Percentiles rank a stretch among this genome's conserved stretches.
Conservation (phyloP, 495 filamentous ascomycete genomes). For the Baudoinia panamericana region DNA sequence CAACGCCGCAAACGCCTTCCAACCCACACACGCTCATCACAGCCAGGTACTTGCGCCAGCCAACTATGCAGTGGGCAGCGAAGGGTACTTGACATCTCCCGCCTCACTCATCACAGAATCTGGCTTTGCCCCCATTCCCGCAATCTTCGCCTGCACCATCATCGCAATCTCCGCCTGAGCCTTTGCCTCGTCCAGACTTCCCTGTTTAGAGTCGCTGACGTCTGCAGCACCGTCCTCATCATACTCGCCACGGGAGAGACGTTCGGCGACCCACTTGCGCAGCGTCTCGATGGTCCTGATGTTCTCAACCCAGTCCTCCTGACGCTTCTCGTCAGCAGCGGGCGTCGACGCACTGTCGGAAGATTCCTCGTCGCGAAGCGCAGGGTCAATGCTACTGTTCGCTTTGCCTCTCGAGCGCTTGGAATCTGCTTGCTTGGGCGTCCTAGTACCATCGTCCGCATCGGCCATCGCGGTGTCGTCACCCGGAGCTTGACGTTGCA, state of each 20-base stretch:
- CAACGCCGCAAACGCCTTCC: background rate
- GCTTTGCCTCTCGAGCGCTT: conserved; percentile 12
- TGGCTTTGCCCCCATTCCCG: background rate
- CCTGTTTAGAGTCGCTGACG: background rate
- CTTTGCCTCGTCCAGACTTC: background rate
- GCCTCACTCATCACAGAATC: background rate
- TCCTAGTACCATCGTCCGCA: conserved; percentile 10
- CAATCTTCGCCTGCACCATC: conserved; percentile 1
- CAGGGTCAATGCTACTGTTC: conserved; percentile 20
- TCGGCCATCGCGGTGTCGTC: conserved; percentile 17
- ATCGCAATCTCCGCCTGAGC: background rate
- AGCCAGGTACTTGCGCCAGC: background rate
- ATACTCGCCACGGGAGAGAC: conserved; percentile 52
- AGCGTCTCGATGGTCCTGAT: conserved; percentile 67
- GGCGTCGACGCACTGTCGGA: conserved; percentile 11
- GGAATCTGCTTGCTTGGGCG: conserved; percentile 9
- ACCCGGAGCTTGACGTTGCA: conserved; percentile 41
- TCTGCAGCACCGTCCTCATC: conserved; percentile 20
- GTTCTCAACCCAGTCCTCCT: conserved; percentile 74
- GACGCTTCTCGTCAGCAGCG: conserved; percentile 30
- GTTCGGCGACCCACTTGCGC: conserved; percentile 50
- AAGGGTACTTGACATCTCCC: background rate
- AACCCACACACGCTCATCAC: background rate
- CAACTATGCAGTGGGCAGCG: background rate
- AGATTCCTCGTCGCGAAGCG: conserved; percentile 18